Evolutionary conservation across 805 yeast genomes (phyloP).

Genomic region (Pichia thaimueangensis): DNA sequence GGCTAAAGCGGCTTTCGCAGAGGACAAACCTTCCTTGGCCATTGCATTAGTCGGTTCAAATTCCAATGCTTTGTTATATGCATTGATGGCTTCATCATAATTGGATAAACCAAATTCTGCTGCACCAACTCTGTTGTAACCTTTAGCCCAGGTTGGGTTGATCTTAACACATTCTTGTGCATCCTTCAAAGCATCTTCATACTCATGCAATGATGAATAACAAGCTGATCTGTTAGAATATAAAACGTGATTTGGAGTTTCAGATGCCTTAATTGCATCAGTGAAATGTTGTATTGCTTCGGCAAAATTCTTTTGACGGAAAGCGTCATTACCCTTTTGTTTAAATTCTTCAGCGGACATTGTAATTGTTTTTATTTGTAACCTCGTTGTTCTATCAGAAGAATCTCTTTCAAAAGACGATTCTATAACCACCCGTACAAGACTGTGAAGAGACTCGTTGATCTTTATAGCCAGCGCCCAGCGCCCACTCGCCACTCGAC

Average conservation of each 20-base stretch:
- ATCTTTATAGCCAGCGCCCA: too few species aligned
- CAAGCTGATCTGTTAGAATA: slow-evolving; percentile 93
- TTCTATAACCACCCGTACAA: too few species aligned
- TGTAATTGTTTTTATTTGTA: background rate
- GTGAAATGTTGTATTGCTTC: slow-evolving; percentile 77
- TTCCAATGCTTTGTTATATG: slow-evolving; percentile 74
- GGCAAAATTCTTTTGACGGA: slow-evolving; percentile 76
- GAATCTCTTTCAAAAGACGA: too few species aligned
- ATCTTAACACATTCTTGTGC: slow-evolving; percentile 79
- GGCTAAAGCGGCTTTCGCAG: slow-evolving; percentile 56
- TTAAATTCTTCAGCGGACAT: slow-evolving; percentile 73
- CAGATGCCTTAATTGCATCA: slow-evolving; percentile 79
- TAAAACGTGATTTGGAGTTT: slow-evolving; percentile 83
- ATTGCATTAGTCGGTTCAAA: slow-evolving; percentile 76
- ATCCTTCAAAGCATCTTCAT: slow-evolving; percentile 68
- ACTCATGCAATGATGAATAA: slow-evolving; percentile 73
- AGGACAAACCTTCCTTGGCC: slow-evolving; percentile 75
- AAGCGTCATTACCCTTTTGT: slow-evolving; percentile 90
- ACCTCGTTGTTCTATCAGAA: too few species aligned
- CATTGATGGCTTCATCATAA: slow-evolving; percentile 62
- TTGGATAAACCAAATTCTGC: slow-evolving; percentile 86
- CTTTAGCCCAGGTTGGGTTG: slow-evolving; percentile 90
- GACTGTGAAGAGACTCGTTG: too few species aligned
- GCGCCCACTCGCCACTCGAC: too few species aligned
- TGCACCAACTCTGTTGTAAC: slow-evolving; percentile 88